Base-by-base conservation (phyloP, 164 flowering plant genomes). In the Chimonanthus salicifolius region DNA sequence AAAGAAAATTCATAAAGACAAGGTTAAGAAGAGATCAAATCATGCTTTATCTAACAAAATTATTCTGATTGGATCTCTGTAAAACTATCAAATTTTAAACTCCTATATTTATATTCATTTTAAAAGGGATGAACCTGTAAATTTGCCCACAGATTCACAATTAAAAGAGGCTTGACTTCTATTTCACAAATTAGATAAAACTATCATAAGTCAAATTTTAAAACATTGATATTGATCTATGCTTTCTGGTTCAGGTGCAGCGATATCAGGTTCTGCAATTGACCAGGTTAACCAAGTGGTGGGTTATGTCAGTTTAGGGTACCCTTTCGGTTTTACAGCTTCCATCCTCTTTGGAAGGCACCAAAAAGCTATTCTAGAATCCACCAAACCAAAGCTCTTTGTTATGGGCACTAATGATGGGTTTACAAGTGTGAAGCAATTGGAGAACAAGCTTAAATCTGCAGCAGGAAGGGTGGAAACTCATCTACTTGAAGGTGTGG, bases 211-310 rank as follows among this genome's bases (percentile, higher is more conserved):
- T 33, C 33, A 33, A 33, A 0, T 33, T 65, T 65, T 5, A 33
- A 33, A 33, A 33, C 33, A 33, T 33, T 33, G 33, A 33, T 33
- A 33, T 33, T 33, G 33, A 33, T 20, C 6, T 58, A 5, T 71
- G 10, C 69, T 66, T 72, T 69, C 48, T 77, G 73, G 69, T 45
- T 65, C 85, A 92, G 99, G 98, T 77, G 98, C 99, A 49, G 89
- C 98, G 18, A 95, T 95, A 74, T 85, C 99, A 49, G 98, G 99
- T 71, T 95, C 99, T 58, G 94, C 98, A 11, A 94, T 93, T 48
- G 94, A 91, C 79, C 80, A 84, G 74, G 77, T 91, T 21, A 86
- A 89, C 16, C 87, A 89, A 76, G 89, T 92, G 3, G 91, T 89
- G 58, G 98, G 96, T 10, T 90, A 91, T 71, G 94, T 90, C 43